Evolutionary conservation across 352 stramenopile species (phyloP).

Genomic region (Phytopythium oedochilum): DNA sequence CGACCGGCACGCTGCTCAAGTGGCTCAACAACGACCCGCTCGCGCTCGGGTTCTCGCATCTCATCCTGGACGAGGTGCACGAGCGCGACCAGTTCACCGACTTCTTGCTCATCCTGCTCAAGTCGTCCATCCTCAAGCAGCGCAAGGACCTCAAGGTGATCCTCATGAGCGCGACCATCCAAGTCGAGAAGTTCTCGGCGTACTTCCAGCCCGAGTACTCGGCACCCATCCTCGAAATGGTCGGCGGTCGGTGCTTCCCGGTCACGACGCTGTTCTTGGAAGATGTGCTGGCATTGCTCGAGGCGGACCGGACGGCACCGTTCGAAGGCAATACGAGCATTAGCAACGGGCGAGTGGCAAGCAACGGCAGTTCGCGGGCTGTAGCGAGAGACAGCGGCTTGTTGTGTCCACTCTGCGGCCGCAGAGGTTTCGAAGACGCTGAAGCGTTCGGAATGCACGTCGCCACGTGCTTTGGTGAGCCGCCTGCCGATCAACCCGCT

Average conservation of each 20-base stretch:
- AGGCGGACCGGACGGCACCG: constrained; percentile 22
- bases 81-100: constrained; percentile 95
- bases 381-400: constrained; percentile 20
- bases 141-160: constrained; percentile 88
- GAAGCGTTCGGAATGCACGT: constrained; percentile 88
- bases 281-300: constrained; percentile 56
- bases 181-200: constrained; percentile 89
- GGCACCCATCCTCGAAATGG: constrained; percentile 73
- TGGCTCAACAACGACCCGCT: constrained; percentile 77
- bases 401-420: constrained; percentile 82
- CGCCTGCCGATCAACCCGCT: constrained; percentile 5
- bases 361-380: constrained; percentile 1
- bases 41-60: constrained; percentile 83
- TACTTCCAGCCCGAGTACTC: constrained; percentile 87
- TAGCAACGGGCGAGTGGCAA: not conserved
- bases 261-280: constrained; percentile 94
- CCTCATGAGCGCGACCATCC: constrained; percentile 96
- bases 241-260: constrained; percentile 82
- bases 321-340: constrained; percentile 2
- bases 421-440: constrained; percentile 57
- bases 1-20: constrained; percentile 91
- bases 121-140: constrained; percentile 77
- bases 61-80: constrained; percentile 97
- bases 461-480: constrained; percentile 73
- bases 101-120: constrained; percentile 95